A percentile compares a stretch with the other conserved stretches of the same genome.
phyloP scores from a whole-genome alignment of 1,284 basidiomycete genomes.

The Cryptococcus sp. region DNA sequence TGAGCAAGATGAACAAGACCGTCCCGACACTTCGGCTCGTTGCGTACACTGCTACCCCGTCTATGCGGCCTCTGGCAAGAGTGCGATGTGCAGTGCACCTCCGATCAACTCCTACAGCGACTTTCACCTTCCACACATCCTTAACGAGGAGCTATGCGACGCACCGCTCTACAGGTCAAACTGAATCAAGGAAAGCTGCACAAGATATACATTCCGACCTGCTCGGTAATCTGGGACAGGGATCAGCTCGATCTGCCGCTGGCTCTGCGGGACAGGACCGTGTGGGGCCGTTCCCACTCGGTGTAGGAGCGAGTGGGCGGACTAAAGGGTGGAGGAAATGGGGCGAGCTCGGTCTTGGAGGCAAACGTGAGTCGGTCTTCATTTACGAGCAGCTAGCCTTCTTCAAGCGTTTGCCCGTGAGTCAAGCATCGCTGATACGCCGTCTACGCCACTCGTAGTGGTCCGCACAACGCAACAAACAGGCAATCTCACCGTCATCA shows the following conservation, averaged over 20 bases:
- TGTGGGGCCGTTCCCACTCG: constrained; percentile 80
- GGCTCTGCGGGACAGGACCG: constrained; percentile 26
- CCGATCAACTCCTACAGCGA: too few species aligned
- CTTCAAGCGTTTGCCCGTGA: neutral
- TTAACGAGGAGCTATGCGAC: too few species aligned
- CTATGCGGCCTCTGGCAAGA: too few species aligned
- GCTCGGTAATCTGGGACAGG: constrained; percentile 25
- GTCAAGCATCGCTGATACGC: neutral
- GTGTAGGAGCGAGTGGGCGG: constrained; percentile 63
- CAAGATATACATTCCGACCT: constrained; percentile 20
- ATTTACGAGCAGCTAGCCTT: neutral
- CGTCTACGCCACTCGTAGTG: constrained; percentile 56
- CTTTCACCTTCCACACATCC: too few species aligned
- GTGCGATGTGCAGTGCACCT: too few species aligned
- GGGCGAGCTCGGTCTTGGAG: constrained; percentile 75
- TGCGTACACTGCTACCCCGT: too few species aligned
- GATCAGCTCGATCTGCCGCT: constrained; percentile 24
- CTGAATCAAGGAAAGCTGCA: too few species aligned
- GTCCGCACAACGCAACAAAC: constrained; percentile 75
- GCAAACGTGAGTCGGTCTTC: constrained; percentile 68
- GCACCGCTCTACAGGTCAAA: too few species aligned
- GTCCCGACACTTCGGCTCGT: too few species aligned
- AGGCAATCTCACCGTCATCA: constrained; percentile 77
- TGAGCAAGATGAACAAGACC: too few species aligned
- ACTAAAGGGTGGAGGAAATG: constrained; percentile 59